Conservation (phyloP, 805 yeast species). For the Yarrowia sp. region DNA sequence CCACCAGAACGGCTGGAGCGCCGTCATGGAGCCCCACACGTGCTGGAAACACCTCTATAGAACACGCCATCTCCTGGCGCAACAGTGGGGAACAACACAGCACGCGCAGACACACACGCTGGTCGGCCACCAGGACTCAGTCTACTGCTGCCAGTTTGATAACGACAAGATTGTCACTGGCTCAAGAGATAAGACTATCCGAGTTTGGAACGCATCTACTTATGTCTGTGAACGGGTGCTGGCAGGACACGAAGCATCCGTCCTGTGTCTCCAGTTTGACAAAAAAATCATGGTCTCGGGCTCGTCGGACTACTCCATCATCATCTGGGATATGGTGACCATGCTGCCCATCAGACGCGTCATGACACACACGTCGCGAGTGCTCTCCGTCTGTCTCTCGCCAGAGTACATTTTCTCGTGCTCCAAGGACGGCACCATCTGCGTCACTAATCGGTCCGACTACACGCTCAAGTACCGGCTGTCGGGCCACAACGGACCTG, state of each 20-base stretch:
- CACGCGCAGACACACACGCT: slow-evolving; percentile 29
- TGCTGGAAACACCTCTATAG: slow-evolving; percentile 33
- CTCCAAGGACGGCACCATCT: slow-evolving; percentile 38
- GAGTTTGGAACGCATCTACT: slow-evolving; percentile 37
- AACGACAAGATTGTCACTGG: slow-evolving; percentile 75
- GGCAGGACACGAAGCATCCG: slow-evolving; percentile 33
- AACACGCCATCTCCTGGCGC: slow-evolving; percentile 32
- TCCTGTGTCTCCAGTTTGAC: slow-evolving; percentile 35
- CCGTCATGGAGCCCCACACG: slow-evolving; percentile 27
- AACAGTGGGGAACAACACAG: slow-evolving; percentile 34
- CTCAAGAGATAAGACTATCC: slow-evolving; percentile 45
- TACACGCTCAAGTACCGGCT: slow-evolving; percentile 30
- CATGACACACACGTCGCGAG: slow-evolving; percentile 34
- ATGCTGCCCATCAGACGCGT: slow-evolving; percentile 32
- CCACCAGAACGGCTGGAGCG: slow-evolving; percentile 27
- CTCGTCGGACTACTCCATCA: slow-evolving; percentile 37
- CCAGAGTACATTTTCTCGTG: slow-evolving; percentile 35
- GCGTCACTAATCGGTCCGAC: slow-evolving; percentile 34
- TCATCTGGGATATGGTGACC: slow-evolving; percentile 35
- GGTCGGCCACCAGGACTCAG: slow-evolving; percentile 77
- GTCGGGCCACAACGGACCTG: slow-evolving; percentile 38
- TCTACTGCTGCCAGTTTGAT: slow-evolving; percentile 74
- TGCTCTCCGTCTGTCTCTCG: slow-evolving; percentile 35
- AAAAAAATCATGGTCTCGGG: slow-evolving; percentile 37
- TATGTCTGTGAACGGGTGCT: slow-evolving; percentile 29